Percentiles rank a stretch among this genome's conserved stretches.
These are phyloP conservation scores for Aureobasidium zeae DNA, from an alignment of 2,329 filamentous ascomycete species.

Conservation along the genomic window DNA sequence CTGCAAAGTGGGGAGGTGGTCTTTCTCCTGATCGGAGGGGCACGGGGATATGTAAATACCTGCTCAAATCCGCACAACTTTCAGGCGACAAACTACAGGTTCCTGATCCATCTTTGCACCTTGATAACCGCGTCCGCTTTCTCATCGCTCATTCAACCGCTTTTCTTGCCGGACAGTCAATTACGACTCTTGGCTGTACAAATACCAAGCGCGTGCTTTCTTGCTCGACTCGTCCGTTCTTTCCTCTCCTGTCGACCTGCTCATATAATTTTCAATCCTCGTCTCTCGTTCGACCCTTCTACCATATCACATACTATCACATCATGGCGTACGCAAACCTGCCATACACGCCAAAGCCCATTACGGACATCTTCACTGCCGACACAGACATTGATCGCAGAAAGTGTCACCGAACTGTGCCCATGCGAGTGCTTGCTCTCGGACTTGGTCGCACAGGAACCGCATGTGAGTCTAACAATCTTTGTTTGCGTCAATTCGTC, in stretches of 20 bases:
- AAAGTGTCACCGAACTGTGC: constrained; percentile 55
- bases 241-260: not conserved
- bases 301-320: constrained; percentile 10
- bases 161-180: no score
- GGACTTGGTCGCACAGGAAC: constrained; percentile 63
- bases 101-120: no score
- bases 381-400: constrained; percentile 61
- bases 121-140: no score
- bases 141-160: no score
- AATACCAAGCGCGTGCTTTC: constrained; percentile 6
- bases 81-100: no score
- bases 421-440: constrained; percentile 63
- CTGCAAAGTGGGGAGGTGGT: constrained; percentile 3
- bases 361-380: constrained; percentile 53
- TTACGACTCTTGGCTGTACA: constrained; percentile 9
- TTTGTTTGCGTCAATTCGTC: not conserved
- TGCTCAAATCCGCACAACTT: no score
- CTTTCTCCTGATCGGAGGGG: constrained; percentile 10
- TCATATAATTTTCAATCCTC: no score
- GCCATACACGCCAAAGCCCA: constrained; percentile 39
- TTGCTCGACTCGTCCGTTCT: not conserved
- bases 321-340: constrained; percentile 31
- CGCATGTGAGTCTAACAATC: constrained; percentile 43
- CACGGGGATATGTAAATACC: no score
- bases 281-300: not conserved